Evolutionary conservation across 148 eudicot genomes (phyloP), one percentile per base, ranked within the genome.

Genomic region (Pharnaceum exiguum): DNA sequence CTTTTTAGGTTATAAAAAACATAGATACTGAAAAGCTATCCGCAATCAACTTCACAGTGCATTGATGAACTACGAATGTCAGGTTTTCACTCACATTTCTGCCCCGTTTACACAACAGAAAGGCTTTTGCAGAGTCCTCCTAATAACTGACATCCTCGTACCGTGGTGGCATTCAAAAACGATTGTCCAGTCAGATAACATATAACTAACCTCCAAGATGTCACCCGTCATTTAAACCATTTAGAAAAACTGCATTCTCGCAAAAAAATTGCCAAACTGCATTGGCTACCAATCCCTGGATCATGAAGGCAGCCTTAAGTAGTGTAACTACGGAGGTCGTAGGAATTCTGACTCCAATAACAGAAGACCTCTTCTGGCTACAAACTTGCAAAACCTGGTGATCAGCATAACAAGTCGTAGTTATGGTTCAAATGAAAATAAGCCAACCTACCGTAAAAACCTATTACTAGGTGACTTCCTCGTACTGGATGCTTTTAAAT

Each of bases 261-360:
- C 43, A 13, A 47, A 33, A 27, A 23, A 44, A 29, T 39, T 26
- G 19, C 24, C 43, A 32, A 6, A 38, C 40, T 26, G 4, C 19
- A 24, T 8, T n/a, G 62, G 25, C 16, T 28, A 61, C 36, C 45
- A 62, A 55, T 39, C 28, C 36, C 45, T 69, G 31, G 21, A 32
- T 7, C 18, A 48, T 22, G 6, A 12, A 25, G 46, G 47, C 11
- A 36, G 19, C 53, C 15, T 39, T 29, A n/a, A n/a, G n/a, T n/a
- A n/a, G n/a, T n/a, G n/a, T n/a, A n/a, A n/a, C n/a, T n/a, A n/a
- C n/a, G n/a, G n/a, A n/a, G n/a, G n/a, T n/a, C n/a, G 38, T 21
- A 18, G 51, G 22, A 32, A n/a, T 16, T 19, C 47, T 29, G 19
- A 17, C 15, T 18, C 15, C 26, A 42, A 28, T 2, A 17, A 7